These are phyloP conservation scores for Penicillium turbatum DNA, from an alignment of 495 filamentous ascomycete genomes.

Conservation along the genomic window DNA sequence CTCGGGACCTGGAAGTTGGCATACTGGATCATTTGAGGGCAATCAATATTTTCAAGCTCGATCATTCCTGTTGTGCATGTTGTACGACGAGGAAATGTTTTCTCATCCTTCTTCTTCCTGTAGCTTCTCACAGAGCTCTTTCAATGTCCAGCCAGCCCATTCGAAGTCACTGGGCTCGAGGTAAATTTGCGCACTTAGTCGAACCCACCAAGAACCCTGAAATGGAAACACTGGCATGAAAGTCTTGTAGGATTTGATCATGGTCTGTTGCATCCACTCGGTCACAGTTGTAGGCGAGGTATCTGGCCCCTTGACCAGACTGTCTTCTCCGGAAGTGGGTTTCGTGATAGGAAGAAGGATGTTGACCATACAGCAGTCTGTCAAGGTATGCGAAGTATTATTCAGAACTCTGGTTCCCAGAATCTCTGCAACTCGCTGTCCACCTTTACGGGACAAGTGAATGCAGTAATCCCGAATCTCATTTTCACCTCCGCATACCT, in stretches of 20 bases:
- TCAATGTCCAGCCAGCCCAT: conserved; percentile 55
- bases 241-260: conserved; percentile 57
- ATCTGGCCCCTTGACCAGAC: conserved; percentile 24
- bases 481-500: conserved; percentile 64
- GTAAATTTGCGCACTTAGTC: conserved; percentile 73
- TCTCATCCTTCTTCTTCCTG: neutral
- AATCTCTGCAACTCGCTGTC: conserved; percentile 48
- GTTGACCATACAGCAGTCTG: conserved; percentile 53
- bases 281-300: conserved; percentile 21
- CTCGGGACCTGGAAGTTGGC: neutral
- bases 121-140: conserved; percentile 46
- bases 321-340: conserved; percentile 23
- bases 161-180: conserved; percentile 67
- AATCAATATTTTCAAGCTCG: neutral
- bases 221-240: conserved; percentile 60
- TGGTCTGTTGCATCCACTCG: conserved; percentile 52
- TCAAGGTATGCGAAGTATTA: conserved; percentile 17
- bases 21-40: neutral
- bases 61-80: neutral
- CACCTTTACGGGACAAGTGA: conserved; percentile 52
- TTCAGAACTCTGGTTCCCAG: conserved; percentile 61
- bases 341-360: conserved; percentile 58
- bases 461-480: conserved; percentile 52
- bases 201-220: conserved; percentile 53
- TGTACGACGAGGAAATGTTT: neutral